phyloP scores from a whole-genome alignment of 805 yeast genomes.

The Millerozyma acaciae region DNA sequence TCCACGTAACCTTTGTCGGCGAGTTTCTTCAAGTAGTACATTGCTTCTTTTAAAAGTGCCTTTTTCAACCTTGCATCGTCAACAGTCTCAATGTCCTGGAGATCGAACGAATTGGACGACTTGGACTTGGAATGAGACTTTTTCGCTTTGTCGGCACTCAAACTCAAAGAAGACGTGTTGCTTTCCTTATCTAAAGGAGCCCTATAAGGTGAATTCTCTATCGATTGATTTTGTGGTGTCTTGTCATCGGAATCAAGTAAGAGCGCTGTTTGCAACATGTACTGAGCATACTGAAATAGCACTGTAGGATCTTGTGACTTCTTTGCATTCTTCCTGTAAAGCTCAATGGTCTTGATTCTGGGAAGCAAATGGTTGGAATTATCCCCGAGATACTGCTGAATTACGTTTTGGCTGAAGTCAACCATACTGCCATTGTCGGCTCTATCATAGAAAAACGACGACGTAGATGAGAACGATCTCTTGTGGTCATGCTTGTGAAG shows the following conservation, averaged over 20 bases:
- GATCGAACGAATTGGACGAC: conserved; percentile 18
- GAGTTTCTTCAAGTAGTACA: conserved; percentile 61
- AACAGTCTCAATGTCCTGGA: conserved; percentile 13
- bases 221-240: conserved; percentile 10
- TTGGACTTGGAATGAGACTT: conserved; percentile 18
- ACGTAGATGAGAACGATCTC: conserved; percentile 35
- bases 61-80: conserved; percentile 37
- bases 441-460: conserved; percentile 33
- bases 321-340: conserved; percentile 81
- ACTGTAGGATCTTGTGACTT: conserved; percentile 81
- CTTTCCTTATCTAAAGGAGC: conserved; percentile 6
- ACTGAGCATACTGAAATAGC: conserved; percentile 88
- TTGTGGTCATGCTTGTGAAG: conserved; percentile 20
- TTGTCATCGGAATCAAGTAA: conserved; percentile 38
- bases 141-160: conserved; percentile 7
- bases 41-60: conserved; percentile 74
- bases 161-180: conserved; percentile 4
- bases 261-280: conserved; percentile 81
- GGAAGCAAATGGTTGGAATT: conserved; percentile 56
- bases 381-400: conserved; percentile 52
- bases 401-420: conserved; percentile 49
- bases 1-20: conserved; percentile 80
- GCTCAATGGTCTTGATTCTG: conserved; percentile 76
- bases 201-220: conserved; percentile 17
- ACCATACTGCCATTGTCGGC: conserved; percentile 35